These are phyloP conservation scores for Mycena sp. DNA, from an alignment of 1,284 basidiomycete genomes.

Conservation along the genomic window DNA sequence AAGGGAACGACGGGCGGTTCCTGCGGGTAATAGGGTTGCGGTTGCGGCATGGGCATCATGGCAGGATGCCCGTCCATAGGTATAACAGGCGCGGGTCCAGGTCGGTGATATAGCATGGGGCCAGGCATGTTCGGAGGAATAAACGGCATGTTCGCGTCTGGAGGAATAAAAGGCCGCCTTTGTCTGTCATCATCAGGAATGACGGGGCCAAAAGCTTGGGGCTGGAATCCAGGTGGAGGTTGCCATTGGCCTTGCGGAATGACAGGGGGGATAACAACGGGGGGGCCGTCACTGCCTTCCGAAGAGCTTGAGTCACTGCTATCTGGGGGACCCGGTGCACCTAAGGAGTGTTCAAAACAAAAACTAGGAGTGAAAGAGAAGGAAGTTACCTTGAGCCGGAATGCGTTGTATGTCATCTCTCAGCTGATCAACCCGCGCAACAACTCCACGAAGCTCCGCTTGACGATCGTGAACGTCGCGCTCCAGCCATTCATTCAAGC, in stretches of 20 bases:
- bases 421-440: slow-evolving; percentile 69
- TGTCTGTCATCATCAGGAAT: not conserved
- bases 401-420: slow-evolving; percentile 48
- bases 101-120: slow-evolving; percentile 12
- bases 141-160: slow-evolving; percentile 1
- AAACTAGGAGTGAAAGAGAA: not conserved
- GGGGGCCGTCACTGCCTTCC: slow-evolving; percentile 1
- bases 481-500: slow-evolving; percentile 76
- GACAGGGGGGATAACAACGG: slow-evolving; percentile 15
- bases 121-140: slow-evolving; percentile 30
- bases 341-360: not conserved
- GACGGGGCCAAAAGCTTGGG: slow-evolving; percentile 40
- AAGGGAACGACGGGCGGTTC: slow-evolving; percentile 6
- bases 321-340: slow-evolving; percentile 11
- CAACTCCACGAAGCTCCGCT: slow-evolving; percentile 68
- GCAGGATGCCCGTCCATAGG: not conserved
- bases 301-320: slow-evolving; percentile 20
- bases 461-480: slow-evolving; percentile 79
- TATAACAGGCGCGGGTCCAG: slow-evolving; percentile 23
- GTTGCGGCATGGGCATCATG: slow-evolving; percentile 14
- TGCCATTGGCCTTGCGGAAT: not conserved
- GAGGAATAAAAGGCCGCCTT: slow-evolving; percentile 24
- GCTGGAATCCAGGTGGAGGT: slow-evolving; percentile 45
- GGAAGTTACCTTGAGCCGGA: slow-evolving; percentile 16
- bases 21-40: not conserved